These are phyloP conservation scores for Nymphaea thermarum DNA, from an alignment of 164 flowering plant genomes.

Conservation along the genomic window DNA sequence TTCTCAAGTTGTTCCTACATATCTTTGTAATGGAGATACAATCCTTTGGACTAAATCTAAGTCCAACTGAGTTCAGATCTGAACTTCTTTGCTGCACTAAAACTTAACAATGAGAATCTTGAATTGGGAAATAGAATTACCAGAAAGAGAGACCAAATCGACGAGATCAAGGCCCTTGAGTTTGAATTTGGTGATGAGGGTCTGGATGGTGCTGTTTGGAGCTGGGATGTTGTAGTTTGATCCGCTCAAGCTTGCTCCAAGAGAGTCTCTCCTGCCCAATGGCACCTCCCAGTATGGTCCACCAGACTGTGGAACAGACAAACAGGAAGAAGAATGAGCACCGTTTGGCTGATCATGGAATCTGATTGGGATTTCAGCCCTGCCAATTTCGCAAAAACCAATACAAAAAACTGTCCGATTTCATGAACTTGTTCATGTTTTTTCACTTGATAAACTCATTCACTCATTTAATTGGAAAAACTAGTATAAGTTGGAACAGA, in stretches of 20 bases:
- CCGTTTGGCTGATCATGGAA: background rate
- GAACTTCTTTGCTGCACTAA: background rate
- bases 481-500: too few relatives aligned
- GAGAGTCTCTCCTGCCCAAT: constrained; percentile 87
- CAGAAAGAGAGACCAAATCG: constrained; percentile 89
- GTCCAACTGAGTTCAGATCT: background rate
- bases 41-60: background rate
- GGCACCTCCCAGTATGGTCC: constrained; percentile 95
- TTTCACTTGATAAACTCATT: too few relatives aligned
- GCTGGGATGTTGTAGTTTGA: constrained; percentile 97
- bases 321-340: background rate
- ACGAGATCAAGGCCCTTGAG: constrained; percentile 50
- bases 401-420: too few relatives aligned
- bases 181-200: constrained; percentile 84
- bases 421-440: too few relatives aligned
- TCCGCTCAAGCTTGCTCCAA: constrained; percentile 80
- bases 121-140: constrained; percentile 19
- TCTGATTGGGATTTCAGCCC: background rate
- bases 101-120: background rate
- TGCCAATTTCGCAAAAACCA: too few relatives aligned
- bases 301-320: constrained; percentile 35
- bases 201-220: constrained; percentile 87
- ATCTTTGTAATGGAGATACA: background rate
- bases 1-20: background rate
- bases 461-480: too few relatives aligned